A percentile compares a stretch with the other conserved stretches of the same genome.
Evolutionary conservation across 495 filamentous ascomycete species (phyloP).

Genomic region (Chaetomidium leptoderma): DNA sequence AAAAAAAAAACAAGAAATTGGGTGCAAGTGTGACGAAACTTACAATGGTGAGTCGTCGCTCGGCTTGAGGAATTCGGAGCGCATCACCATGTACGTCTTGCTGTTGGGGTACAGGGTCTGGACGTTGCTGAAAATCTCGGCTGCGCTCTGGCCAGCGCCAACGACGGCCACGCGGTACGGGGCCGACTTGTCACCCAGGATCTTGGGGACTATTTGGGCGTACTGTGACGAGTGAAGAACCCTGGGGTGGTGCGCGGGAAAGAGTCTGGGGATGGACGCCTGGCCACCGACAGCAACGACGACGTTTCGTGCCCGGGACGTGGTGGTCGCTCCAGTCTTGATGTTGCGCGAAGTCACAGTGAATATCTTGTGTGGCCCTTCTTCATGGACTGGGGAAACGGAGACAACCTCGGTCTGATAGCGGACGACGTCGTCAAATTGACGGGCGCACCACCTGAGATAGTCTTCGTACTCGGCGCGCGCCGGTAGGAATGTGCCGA

Average conservation of each 20-base stretch:
- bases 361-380: slow-evolving; percentile 47
- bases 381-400: slow-evolving; percentile 47
- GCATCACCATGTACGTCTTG: slow-evolving; percentile 70
- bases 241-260: slow-evolving; percentile 56
- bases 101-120: slow-evolving; percentile 77
- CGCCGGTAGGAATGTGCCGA: slow-evolving; percentile 81
- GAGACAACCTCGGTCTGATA: slow-evolving; percentile 75
- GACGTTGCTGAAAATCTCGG: slow-evolving; percentile 90
- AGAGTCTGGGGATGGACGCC: slow-evolving; percentile 65
- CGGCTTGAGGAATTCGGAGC: slow-evolving; percentile 73
- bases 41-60: slow-evolving; percentile 96
- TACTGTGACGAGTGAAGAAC: slow-evolving; percentile 93
- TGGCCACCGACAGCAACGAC: slow-evolving; percentile 81
- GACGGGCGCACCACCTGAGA: slow-evolving; percentile 81
- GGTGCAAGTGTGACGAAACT: slow-evolving; percentile 37
- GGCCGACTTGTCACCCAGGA: slow-evolving; percentile 54
- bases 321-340: slow-evolving; percentile 33
- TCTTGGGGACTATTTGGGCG: slow-evolving; percentile 53
- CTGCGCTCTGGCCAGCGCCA: slow-evolving; percentile 86
- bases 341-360: slow-evolving; percentile 40
- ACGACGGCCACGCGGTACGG: slow-evolving; percentile 76
- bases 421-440: slow-evolving; percentile 71
- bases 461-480: slow-evolving; percentile 93
- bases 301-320: slow-evolving; percentile 64
- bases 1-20: too few species aligned